Evolutionary conservation across 2,329 filamentous ascomycete species (phyloP).

Genomic region (Fusarium sp.): DNA sequence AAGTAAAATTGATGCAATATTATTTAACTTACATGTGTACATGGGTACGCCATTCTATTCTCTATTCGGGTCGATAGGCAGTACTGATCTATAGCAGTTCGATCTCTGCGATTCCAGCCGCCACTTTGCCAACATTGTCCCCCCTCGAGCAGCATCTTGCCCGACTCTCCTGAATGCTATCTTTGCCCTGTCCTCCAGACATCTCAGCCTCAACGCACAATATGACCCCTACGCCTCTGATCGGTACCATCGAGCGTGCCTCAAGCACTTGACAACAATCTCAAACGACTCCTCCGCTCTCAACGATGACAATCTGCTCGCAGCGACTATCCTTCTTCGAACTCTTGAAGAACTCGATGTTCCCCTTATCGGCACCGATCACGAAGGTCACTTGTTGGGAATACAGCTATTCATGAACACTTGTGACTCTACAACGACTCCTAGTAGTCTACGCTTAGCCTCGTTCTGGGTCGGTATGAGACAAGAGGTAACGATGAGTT

Average conservation of each 20-base stretch:
- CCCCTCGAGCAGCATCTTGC: constrained; percentile 60
- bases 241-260: constrained; percentile 63
- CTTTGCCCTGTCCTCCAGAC: constrained; percentile 64
- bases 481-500: constrained; percentile 68
- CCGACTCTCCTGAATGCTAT: constrained; percentile 66
- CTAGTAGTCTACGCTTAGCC: constrained; percentile 55
- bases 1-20: constrained; percentile 42
- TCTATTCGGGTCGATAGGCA: accelerated
- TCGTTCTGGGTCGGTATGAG: constrained; percentile 67
- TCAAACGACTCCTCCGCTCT: constrained; percentile 52
- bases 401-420: constrained; percentile 59
- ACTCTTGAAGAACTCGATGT: constrained; percentile 65
- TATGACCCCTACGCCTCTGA: constrained; percentile 62
- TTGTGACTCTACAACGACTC: constrained; percentile 47
- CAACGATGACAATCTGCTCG: constrained; percentile 63
- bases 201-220: constrained; percentile 55
- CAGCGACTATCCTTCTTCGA: constrained; percentile 65
- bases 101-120: constrained; percentile 53
- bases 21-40: constrained; percentile 45
- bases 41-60: constrained; percentile 29
- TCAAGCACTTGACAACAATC: constrained; percentile 60
- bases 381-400: constrained; percentile 58
- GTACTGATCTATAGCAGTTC: constrained; percentile 45
- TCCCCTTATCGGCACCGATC: constrained; percentile 52
- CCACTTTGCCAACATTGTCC: constrained; percentile 65